Percentiles rank a stretch among this genome's conserved stretches.
These are phyloP conservation scores for Evansstolkia leycettana DNA, from an alignment of 495 filamentous ascomycete genomes.

Conservation along the genomic window DNA sequence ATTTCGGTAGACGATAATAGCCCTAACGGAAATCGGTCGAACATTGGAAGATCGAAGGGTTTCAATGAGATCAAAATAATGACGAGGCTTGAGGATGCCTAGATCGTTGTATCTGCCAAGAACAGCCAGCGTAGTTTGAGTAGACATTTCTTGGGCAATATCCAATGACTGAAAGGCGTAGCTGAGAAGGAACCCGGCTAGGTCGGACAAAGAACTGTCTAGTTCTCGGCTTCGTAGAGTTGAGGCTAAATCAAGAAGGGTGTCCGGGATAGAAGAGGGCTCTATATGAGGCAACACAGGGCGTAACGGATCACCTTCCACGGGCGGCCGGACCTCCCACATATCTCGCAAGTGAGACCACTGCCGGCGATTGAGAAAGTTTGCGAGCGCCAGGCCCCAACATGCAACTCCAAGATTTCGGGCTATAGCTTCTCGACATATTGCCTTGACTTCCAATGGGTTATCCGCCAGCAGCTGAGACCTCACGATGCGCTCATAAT, in stretches of 20 bases:
- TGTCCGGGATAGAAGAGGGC: conserved; percentile 4
- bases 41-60: conserved; percentile 12
- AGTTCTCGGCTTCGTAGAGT: conserved; percentile 3
- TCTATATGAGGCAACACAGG: conserved; percentile 3
- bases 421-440: conserved; percentile 21
- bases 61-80: conserved; percentile 19
- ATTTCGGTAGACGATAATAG: conserved; percentile 29
- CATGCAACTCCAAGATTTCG: conserved; percentile 10
- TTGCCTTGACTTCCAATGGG: conserved; percentile 6
- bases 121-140: conserved; percentile 17
- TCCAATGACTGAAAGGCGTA: conserved; percentile 9
- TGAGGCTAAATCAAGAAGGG: conserved; percentile 8
- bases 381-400: conserved; percentile 15
- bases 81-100: conserved; percentile 7
- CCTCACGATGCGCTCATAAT: conserved; percentile 24
- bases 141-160: conserved; percentile 11
- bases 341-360: conserved; percentile 17
- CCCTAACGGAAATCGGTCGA: conserved; percentile 13
- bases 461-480: conserved; percentile 14
- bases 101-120: conserved; percentile 13
- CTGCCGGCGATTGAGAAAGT: conserved; percentile 20
- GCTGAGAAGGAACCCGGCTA: conserved; percentile 14
- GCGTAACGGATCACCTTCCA: conserved; percentile 6
- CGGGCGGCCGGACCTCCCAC: conserved; percentile 6
- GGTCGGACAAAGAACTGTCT: conserved; percentile 1